Evolutionary conservation across 306 rosid genomes (phyloP).

Genomic region (Citrullus colocynthis): DNA sequence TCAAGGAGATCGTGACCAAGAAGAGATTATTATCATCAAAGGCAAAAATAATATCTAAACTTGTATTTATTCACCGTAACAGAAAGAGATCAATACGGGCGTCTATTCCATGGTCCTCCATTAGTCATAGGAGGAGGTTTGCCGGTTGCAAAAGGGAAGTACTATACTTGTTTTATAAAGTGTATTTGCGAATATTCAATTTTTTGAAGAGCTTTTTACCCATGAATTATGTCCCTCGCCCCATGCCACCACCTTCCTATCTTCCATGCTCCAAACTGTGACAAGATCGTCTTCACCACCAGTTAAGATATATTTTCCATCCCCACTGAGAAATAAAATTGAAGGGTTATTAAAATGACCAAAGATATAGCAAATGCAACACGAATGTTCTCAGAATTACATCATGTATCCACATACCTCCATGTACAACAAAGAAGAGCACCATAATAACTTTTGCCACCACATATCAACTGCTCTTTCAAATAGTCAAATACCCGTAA

Average conservation of each 20-base stretch:
- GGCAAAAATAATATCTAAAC: no score
- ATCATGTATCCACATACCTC: constrained; percentile 29
- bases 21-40: not conserved
- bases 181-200: not conserved
- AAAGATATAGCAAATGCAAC: not conserved
- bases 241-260: constrained; percentile 97
- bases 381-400: not conserved
- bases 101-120: not conserved
- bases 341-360: not conserved
- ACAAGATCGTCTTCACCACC: constrained; percentile 99
- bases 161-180: constrained; percentile 1
- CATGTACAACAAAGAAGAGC: constrained; percentile 94
- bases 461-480: constrained; percentile 82
- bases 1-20: not conserved
- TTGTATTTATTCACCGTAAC: not conserved
- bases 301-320: constrained; percentile 86
- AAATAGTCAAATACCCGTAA: constrained; percentile 84
- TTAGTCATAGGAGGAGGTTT: not conserved
- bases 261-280: constrained; percentile 99
- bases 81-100: not conserved
- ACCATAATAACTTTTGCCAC: constrained; percentile 97
- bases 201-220: constrained; percentile 28
- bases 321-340: constrained; percentile 40
- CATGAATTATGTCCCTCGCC: constrained; percentile 98
- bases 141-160: not conserved